These are phyloP conservation scores for Yarrowia deformans DNA, from an alignment of 805 yeast genomes.

Conservation along the genomic window DNA sequence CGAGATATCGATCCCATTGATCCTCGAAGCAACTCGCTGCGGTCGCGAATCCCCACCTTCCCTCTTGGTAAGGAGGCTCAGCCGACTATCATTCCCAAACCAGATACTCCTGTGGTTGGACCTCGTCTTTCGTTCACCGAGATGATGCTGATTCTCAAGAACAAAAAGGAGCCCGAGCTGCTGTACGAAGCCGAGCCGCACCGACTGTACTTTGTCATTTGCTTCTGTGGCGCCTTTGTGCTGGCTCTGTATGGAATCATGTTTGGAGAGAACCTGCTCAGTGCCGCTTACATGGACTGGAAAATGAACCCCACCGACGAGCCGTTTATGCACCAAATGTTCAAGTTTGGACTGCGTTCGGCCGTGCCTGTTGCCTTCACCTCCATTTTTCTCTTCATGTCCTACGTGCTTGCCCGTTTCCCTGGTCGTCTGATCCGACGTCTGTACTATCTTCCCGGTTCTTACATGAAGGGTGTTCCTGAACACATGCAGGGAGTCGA, in stretches of 20 bases:
- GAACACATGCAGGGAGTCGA: conserved; percentile 48
- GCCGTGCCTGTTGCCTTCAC: conserved; percentile 52
- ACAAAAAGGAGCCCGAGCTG: conserved; percentile 69
- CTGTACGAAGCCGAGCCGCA: conserved; percentile 87
- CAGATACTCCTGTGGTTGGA: conserved; percentile 79
- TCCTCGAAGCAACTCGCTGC: conserved; percentile 39
- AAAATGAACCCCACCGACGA: conserved; percentile 60
- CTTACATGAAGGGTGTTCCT: conserved; percentile 31
- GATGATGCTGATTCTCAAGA: conserved; percentile 64
- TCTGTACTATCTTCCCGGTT: conserved; percentile 73
- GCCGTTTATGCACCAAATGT: conserved; percentile 52
- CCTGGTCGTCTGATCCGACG: conserved; percentile 78
- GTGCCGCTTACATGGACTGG: conserved; percentile 60
- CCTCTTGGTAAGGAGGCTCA: conserved; percentile 69
- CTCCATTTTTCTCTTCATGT: conserved; percentile 54
- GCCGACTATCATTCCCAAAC: conserved; percentile 74
- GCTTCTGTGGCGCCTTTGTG: conserved; percentile 72
- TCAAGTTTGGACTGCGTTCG: conserved; percentile 51
- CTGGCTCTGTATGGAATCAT: conserved; percentile 67
- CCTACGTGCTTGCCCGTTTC: conserved; percentile 56
- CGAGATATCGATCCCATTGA: conserved; percentile 33
- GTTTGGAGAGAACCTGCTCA: conserved; percentile 63
- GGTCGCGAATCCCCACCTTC: conserved; percentile 70
- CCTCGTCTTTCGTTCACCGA: conserved; percentile 62
- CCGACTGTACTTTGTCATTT: conserved; percentile 71